Evolutionary conservation across 2,329 filamentous ascomycete species (phyloP).

Genomic region (Arthrobotrys musiformis): DNA sequence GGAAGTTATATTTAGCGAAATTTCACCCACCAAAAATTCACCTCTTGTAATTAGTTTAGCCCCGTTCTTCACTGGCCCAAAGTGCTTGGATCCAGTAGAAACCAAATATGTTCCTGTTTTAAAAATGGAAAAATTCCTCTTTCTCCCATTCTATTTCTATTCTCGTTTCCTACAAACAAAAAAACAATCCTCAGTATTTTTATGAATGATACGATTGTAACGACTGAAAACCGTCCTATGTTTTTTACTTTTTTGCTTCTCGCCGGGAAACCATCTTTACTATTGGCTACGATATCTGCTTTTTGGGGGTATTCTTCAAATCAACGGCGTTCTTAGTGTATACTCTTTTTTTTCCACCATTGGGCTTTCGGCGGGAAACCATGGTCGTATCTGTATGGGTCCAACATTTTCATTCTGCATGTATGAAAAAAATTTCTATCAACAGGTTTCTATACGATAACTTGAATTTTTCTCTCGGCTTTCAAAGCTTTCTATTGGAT

Average conservation of each 20-base stretch:
- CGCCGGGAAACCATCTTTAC: conserved; percentile 2
- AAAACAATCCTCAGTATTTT: conserved; percentile 15
- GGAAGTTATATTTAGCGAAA: conserved; percentile 55
- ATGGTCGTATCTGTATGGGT: conserved; percentile 23
- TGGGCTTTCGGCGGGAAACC: conserved; percentile 13
- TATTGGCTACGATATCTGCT: conserved; percentile 24
- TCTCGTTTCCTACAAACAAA: conserved; percentile 37
- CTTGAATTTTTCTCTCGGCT: conserved; percentile 7
- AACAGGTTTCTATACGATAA: conserved; percentile 9
- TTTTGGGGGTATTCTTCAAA: conserved; percentile 3
- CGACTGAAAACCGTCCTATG: conserved; percentile 36
- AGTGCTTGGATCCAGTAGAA: conserved; percentile 53
- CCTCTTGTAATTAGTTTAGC: conserved; percentile 54
- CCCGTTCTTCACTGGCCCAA: conserved; percentile 50
- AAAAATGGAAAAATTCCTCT: conserved; percentile 46
- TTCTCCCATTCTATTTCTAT: background rate
- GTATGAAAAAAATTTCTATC: conserved; percentile 25
- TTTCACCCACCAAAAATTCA: conserved; percentile 20
- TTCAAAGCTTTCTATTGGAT: conserved; percentile 24
- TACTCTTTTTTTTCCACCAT: conserved; percentile 9
- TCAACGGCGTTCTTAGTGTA: conserved; percentile 11
- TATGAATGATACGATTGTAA: conserved; percentile 47
- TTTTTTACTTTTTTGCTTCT: conserved; percentile 4
- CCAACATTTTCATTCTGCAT: conserved; percentile 23
- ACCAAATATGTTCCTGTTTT: conserved; percentile 44